Percentiles rank a stretch among this genome's conserved stretches.
Evolutionary conservation across 2,329 filamentous ascomycete species (phyloP).

Genomic region (Colletotrichum sp.): DNA sequence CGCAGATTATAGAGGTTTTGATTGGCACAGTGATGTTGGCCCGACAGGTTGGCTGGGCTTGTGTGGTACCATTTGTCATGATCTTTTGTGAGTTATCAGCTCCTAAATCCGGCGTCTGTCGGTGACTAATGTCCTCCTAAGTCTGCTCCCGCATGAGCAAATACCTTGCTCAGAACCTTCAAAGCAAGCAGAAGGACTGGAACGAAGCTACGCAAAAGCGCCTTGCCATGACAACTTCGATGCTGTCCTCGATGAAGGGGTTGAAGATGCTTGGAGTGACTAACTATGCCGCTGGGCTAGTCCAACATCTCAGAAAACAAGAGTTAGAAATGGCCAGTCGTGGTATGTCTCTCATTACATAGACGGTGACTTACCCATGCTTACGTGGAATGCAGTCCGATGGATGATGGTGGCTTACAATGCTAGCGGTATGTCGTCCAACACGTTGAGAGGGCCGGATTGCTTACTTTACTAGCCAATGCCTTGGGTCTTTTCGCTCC

Average conservation of each 20-base stretch:
- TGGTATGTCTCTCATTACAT: background rate
- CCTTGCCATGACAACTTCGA: slow-evolving; percentile 30
- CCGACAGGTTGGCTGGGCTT: slow-evolving; percentile 24
- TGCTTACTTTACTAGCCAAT: slow-evolving; percentile 3
- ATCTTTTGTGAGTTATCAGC: slow-evolving; percentile 26
- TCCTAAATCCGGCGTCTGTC: background rate
- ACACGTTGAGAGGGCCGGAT: background rate
- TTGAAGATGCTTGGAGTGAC: slow-evolving; percentile 40
- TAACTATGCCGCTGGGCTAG: slow-evolving; percentile 29
- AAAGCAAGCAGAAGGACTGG: slow-evolving; percentile 1
- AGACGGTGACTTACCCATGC: background rate
- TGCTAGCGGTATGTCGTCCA: background rate
- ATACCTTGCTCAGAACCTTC: background rate
- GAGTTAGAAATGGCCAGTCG: slow-evolving; percentile 19
- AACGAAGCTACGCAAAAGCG: slow-evolving; percentile 27
- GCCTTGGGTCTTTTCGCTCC: slow-evolving; percentile 23
- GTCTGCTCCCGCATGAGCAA: slow-evolving; percentile 1
- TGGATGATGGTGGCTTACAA: slow-evolving; percentile 20
- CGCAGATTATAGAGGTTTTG: slow-evolving; percentile 22
- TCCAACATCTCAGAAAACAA: slow-evolving; percentile 39
- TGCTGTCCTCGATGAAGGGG: slow-evolving; percentile 37
- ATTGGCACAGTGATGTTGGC: slow-evolving; percentile 22
- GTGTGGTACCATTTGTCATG: slow-evolving; percentile 41
- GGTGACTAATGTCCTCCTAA: background rate
- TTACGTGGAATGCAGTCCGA: background rate